Base-by-base conservation (phyloP, 2,329 filamentous ascomycete species). In the Tolypocladium tropicale region DNA sequence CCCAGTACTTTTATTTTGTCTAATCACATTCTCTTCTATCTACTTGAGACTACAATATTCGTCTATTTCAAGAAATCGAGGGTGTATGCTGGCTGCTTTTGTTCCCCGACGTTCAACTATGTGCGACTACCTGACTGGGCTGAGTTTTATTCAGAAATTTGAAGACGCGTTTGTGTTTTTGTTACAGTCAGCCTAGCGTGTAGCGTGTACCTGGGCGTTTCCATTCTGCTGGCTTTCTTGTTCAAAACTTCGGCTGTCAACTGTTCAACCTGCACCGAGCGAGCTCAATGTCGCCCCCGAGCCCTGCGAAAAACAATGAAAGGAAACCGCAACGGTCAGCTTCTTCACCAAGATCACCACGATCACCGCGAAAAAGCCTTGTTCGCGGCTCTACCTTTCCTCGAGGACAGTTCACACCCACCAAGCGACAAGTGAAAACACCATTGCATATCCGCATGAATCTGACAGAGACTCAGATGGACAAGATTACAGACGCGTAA, bases 401-500 rank as follows among this genome's bases (percentile, higher is more conserved):
- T 14, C 65, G 70, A 53, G 25, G 21, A 25, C 48, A 41, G 25
- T 30, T 32, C 28, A 73, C 75, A 4, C 70, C 68, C 5, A 67
- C 63, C 41, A 69, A 71, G 54, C 66, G 68, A 2, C 62, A 63
- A 23, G 55, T 61, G 21, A 68, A 72, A 23, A 70, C 74, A 49
- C 72, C 72, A 2, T 66, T 79, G 23, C 72, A 76, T 41, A 71
- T 79, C 33, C 74, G 76, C 28, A 70, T 79, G 61, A 77, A 77
- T 58, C 60, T 79, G 55, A 79, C 76, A 5, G 74, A 78, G 50
- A 72, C 70, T 0, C 75, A 79, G 58, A 73, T 79, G 69, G 73
- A 78, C 56, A 75, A 69, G 57, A 67, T 79, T 48, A 73, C 77
- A 4, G 70, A 75, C 52, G 74, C 71, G 77, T 78, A 68, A 58